Evolutionary conservation across 1,139 yeast genomes (phyloP).

Genomic region (Zygosaccharomyces sapae): DNA sequence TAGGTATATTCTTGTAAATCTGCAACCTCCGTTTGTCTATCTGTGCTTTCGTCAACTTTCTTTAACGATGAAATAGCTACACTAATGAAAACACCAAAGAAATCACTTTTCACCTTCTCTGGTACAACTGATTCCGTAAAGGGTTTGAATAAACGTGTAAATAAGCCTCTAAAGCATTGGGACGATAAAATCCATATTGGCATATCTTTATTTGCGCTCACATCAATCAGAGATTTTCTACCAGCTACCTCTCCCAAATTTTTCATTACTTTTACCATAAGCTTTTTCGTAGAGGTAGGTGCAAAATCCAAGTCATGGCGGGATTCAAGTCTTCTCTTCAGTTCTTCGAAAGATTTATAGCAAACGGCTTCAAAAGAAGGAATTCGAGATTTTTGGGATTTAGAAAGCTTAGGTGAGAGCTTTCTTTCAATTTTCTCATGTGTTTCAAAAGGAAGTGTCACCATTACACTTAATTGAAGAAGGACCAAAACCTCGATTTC

Average conservation of each 20-base stretch:
- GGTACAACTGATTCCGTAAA: conserved; percentile 31
- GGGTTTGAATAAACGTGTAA: conserved; percentile 40
- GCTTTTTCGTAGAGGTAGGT: conserved; percentile 44
- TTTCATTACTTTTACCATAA: conserved; percentile 41
- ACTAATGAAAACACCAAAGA: conserved; percentile 24
- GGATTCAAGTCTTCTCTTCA: conserved; percentile 40
- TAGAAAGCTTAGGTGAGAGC: conserved; percentile 31
- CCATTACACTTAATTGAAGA: conserved; percentile 50
- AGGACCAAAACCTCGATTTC: conserved; percentile 46
- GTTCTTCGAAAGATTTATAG: conserved; percentile 44
- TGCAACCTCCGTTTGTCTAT: conserved; percentile 42
- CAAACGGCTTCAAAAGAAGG: conserved; percentile 71
- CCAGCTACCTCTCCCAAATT: conserved; percentile 42
- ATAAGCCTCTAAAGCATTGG: conserved; percentile 43
- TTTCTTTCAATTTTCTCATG: conserved; percentile 41
- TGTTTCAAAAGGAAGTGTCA: conserved; percentile 57
- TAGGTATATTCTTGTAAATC: conserved; percentile 47
- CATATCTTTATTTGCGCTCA: conserved; percentile 26
- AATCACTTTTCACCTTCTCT: conserved; percentile 32
- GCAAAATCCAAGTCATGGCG: conserved; percentile 36
- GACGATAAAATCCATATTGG: conserved; percentile 35
- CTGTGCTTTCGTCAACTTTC: conserved; percentile 28
- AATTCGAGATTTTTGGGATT: conserved; percentile 39
- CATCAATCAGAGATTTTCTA: conserved; percentile 41
- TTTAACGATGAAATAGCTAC: conserved; percentile 22